phyloP scores from a whole-genome alignment of 2,329 filamentous ascomycete genomes.

The Cladophialophora exuberans region DNA sequence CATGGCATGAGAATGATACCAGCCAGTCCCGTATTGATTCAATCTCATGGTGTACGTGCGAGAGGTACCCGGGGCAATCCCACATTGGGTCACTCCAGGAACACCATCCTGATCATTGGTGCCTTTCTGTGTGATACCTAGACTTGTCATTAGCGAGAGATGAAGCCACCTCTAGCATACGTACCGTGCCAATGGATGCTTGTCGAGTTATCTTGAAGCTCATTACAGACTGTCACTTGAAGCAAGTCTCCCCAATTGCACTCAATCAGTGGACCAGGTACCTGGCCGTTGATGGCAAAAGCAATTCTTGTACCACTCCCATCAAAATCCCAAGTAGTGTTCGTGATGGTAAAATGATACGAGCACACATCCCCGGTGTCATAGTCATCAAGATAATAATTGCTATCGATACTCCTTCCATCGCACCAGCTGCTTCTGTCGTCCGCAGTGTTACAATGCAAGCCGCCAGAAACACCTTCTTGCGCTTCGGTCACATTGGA shows the following conservation, averaged over 20 bases:
- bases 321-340: conserved; percentile 28
- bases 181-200: conserved; percentile 52
- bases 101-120: conserved; percentile 63
- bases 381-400: conserved; percentile 22
- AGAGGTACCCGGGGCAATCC: conserved; percentile 51
- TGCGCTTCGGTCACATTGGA: too few species aligned
- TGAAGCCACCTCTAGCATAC: too few species aligned
- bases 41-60: conserved; percentile 63
- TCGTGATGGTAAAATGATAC: conserved; percentile 29
- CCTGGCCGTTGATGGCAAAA: conserved; percentile 70
- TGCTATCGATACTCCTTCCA: conserved; percentile 22
- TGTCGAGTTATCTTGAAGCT: conserved; percentile 59
- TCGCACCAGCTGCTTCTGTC: conserved; percentile 29
- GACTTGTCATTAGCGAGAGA: too few species aligned
- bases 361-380: conserved; percentile 23
- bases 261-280: conserved; percentile 68
- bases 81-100: conserved; percentile 55
- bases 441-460: conserved; percentile 26
- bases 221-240: conserved; percentile 59
- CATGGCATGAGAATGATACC: conserved; percentile 65
- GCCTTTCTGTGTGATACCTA: conserved; percentile 58
- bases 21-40: conserved; percentile 57
- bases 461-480: too few species aligned
- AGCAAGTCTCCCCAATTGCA: conserved; percentile 66
- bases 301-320: conserved; percentile 49